phyloP scores from a whole-genome alignment of 2,329 filamentous ascomycete species.

The Epicoccum nigrum region DNA sequence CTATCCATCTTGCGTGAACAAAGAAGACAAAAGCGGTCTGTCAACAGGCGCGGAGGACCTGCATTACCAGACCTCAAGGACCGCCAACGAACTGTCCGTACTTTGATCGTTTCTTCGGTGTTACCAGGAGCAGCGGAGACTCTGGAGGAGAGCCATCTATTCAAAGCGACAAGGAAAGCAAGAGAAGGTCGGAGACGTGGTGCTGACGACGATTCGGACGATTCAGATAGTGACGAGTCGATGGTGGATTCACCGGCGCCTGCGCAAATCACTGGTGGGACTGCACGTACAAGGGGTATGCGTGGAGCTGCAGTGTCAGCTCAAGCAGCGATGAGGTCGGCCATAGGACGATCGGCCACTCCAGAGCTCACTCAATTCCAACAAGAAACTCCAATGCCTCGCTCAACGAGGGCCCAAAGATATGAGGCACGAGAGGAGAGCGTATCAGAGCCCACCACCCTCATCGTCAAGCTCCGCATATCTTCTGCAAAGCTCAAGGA shows the following conservation, averaged over 20 bases:
- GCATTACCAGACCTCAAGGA: constrained; percentile 96
- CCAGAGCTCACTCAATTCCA: constrained; percentile 73
- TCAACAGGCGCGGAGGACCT: constrained; percentile 90
- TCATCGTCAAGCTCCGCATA: constrained; percentile 78
- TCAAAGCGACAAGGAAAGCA: constrained; percentile 64
- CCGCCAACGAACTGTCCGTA: constrained; percentile 88
- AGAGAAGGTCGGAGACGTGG: constrained; percentile 61
- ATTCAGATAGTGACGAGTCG: constrained; percentile 90
- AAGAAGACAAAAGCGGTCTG: constrained; percentile 89
- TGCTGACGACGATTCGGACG: constrained; percentile 80
- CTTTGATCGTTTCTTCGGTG: constrained; percentile 88
- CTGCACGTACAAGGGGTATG: constrained; percentile 85
- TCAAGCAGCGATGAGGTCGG: constrained; percentile 81
- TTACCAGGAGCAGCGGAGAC: constrained; percentile 82
- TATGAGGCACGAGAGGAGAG: constrained; percentile 79
- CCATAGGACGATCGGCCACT: constrained; percentile 81
- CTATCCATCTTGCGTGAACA: constrained; percentile 93
- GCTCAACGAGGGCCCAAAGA: constrained; percentile 65
- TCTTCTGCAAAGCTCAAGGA: constrained; percentile 73
- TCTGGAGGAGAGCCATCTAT: constrained; percentile 84
- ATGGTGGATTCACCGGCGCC: constrained; percentile 81
- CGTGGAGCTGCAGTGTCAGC: constrained; percentile 86
- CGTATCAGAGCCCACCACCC: constrained; percentile 64
- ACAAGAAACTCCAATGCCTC: constrained; percentile 74
- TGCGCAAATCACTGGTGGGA: constrained; percentile 72